Conservation (phyloP, 768 basidiomycete species). For the Heimioporus sp. region DNA sequence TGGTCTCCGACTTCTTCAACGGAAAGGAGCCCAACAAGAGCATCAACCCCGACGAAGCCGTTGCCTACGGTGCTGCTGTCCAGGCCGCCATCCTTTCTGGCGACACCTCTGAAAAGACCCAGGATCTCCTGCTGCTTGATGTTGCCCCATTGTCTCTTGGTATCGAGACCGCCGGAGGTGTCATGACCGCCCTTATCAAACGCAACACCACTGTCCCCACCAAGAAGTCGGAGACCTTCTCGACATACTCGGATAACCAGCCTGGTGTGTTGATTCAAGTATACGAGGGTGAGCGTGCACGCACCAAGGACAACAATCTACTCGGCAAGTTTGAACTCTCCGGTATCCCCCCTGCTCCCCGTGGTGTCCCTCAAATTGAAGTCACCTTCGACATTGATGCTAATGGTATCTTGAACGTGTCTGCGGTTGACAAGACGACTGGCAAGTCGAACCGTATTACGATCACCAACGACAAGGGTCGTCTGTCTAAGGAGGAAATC, state of each 20-base stretch:
- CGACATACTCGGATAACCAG: conserved; percentile 98
- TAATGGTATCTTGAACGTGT: conserved; percentile 95
- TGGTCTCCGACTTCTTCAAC: conserved; percentile 98
- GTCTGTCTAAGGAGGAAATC: conserved; percentile 95
- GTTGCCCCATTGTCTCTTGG: conserved; percentile 87
- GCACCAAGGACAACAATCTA: conserved; percentile 98
- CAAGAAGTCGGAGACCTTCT: conserved; percentile 98
- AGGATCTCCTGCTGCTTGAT: conserved; percentile 93
- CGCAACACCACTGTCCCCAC: conserved; percentile 98
- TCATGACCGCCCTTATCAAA: conserved; percentile 98
- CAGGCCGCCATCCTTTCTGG: conserved; percentile 98
- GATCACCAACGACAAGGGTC: conserved; percentile 96
- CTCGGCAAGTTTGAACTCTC: conserved; percentile 98
- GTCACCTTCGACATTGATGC: conserved; percentile 99
- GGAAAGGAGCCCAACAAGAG: conserved; percentile 99
- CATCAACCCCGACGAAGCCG: conserved; percentile 99
- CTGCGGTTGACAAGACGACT: conserved; percentile 93
- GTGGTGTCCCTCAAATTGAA: conserved; percentile 97
- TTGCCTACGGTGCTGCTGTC: conserved; percentile 98
- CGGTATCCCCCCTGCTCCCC: conserved; percentile 94
- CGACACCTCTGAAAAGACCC: conserved; percentile 97
- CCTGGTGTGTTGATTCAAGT: conserved; percentile 98
- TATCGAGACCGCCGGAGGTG: conserved; percentile 99
- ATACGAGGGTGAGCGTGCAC: conserved; percentile 96
- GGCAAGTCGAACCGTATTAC: conserved; percentile 94